Conservation (phyloP, 2,329 filamentous ascomycete species). For the Scortechinia acanthostroma region DNA sequence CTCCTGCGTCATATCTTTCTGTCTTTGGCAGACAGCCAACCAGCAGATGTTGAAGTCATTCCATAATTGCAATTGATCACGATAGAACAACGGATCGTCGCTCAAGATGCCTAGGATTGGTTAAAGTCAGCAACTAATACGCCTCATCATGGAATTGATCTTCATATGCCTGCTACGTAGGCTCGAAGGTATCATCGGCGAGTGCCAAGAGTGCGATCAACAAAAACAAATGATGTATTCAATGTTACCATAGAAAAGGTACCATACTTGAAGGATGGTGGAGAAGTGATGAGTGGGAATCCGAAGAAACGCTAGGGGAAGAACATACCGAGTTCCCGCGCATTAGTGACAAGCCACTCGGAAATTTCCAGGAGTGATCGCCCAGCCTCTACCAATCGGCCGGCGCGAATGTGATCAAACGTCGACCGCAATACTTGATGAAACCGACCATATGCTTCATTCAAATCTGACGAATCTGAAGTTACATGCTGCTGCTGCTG, state of each 20-base stretch:
- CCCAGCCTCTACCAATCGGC: conserved; percentile 46
- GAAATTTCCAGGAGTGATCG: conserved; percentile 46
- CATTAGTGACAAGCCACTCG: conserved; percentile 54
- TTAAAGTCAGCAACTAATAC: background rate
- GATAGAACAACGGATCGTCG: conserved; percentile 50
- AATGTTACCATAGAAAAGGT: no score
- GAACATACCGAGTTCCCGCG: conserved; percentile 50
- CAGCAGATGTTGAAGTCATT: conserved; percentile 62
- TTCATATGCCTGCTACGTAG: no score
- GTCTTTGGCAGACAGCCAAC: conserved; percentile 54
- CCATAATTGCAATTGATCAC: conserved; percentile 56
- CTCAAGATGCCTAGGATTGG: conserved; percentile 45
- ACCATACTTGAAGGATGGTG: background rate
- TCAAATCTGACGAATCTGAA: background rate
- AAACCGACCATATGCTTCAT: background rate
- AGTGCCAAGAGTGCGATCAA: no score
- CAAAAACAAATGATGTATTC: no score
- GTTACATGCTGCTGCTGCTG: conserved; percentile 2
- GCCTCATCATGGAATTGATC: no score
- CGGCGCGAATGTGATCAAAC: conserved; percentile 47
- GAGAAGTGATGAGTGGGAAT: background rate
- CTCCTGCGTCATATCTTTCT: conserved; percentile 49
- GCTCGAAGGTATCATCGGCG: no score
- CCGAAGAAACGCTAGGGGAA: background rate
- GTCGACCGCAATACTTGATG: conserved; percentile 20